Conservation (phyloP, 1,284 basidiomycete genomes). For the Austroboletus novae-zelandiae region DNA sequence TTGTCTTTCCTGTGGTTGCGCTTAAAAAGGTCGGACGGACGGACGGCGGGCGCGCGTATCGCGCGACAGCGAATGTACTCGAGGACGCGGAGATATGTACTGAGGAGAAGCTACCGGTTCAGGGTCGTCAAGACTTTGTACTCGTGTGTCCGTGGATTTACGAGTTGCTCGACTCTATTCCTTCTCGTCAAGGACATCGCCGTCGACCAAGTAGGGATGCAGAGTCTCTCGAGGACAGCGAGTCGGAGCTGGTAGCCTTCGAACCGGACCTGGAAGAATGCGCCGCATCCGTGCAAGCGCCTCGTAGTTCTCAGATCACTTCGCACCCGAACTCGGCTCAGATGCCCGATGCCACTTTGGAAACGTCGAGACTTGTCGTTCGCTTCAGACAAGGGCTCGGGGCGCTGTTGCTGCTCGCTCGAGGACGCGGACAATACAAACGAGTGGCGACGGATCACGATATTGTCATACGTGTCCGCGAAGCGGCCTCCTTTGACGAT, state of each 20-base stretch:
- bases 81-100: not conserved
- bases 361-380: conserved; percentile 2
- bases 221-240: not conserved
- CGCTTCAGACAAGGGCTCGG: conserved; percentile 12
- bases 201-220: not conserved
- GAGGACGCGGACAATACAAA: too few species aligned
- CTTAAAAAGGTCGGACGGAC: not conserved
- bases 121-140: conserved; percentile 2
- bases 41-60: not conserved
- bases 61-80: conserved; percentile 3
- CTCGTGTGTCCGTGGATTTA: conserved; percentile 22
- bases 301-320: too few species aligned
- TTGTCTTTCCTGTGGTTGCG: not conserved
- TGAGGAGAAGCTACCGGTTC: not conserved
- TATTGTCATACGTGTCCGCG: conserved; percentile 4
- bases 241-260: not conserved
- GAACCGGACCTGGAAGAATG: not conserved
- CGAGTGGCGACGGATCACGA: conserved; percentile 20
- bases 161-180: conserved; percentile 5
- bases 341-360: not conserved
- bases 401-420: conserved; percentile 8
- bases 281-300: not conserved
- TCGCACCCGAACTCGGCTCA: not conserved
- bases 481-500: conserved; percentile 1
- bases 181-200: not conserved